Evolutionary conservation across 306 rosid species (phyloP).

Genomic region (Vicia villosa): DNA sequence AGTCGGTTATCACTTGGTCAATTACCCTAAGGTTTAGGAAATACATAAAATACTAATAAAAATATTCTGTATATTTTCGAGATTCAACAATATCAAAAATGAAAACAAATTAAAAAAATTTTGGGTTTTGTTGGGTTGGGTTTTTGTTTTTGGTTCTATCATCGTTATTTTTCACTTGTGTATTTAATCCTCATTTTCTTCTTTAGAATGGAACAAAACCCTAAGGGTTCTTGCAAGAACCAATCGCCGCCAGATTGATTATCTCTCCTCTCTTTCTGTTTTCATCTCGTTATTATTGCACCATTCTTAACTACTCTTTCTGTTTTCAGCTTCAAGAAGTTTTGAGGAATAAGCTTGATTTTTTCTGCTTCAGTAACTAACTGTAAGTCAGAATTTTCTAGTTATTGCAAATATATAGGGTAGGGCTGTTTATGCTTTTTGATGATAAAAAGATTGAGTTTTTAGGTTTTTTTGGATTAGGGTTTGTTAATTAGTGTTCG

Average conservation of each 20-base stretch:
- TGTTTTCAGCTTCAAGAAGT: not conserved
- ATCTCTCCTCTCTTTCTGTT: slow-evolving; percentile 12
- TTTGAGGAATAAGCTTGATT: not conserved
- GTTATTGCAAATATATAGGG: not conserved
- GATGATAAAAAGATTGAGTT: not conserved
- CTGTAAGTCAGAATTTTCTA: not conserved
- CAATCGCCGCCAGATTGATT: slow-evolving; percentile 82
- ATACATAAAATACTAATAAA: not conserved
- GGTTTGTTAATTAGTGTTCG: not conserved
- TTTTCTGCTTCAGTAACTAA: not conserved
- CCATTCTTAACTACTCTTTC: not conserved
- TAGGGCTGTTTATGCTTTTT: not conserved
- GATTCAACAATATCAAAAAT: not conserved
- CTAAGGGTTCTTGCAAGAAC: slow-evolving; percentile 80
- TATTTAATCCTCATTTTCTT: slow-evolving; percentile 58
- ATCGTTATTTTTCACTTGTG: not conserved
- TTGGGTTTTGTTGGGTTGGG: slow-evolving; percentile 13
- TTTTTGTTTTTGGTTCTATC: not conserved
- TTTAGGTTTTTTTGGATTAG: slow-evolving; percentile 5
- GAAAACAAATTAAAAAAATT: not conserved
- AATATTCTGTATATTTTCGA: not conserved
- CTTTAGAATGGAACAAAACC: slow-evolving; percentile 69
- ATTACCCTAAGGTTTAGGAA: slow-evolving; percentile 28
- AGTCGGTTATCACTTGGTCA: slow-evolving; percentile 28
- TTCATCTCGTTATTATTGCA: not conserved